A percentile compares a stretch with the other conserved stretches of the same genome.
phyloP scores from a whole-genome alignment of 208 protist genomes.

The Vickermania ingenoplastis region DNA sequence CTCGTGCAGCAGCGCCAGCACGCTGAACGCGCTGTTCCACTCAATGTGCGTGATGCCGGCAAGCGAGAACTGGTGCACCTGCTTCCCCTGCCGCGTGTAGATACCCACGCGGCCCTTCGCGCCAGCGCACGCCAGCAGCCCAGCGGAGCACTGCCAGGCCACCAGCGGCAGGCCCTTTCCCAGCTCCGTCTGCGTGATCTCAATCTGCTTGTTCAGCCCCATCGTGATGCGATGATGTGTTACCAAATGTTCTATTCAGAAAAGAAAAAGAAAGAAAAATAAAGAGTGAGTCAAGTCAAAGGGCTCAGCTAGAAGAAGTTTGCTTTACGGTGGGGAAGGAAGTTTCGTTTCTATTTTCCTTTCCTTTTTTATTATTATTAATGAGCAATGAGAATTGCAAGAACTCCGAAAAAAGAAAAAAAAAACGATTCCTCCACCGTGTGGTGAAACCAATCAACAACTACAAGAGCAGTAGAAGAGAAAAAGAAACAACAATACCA shows the following conservation, averaged over 20 bases:
- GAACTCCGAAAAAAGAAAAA: too few relatives aligned
- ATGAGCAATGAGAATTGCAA: too few relatives aligned
- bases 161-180: slow-evolving; percentile 61
- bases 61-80: slow-evolving; percentile 67
- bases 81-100: slow-evolving; percentile 62
- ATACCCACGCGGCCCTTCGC: slow-evolving; percentile 74
- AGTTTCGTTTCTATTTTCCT: too few relatives aligned
- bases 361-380: too few relatives aligned
- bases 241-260: too few relatives aligned
- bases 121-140: slow-evolving; percentile 66
- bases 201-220: slow-evolving; percentile 72
- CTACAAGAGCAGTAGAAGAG: too few relatives aligned
- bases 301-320: too few relatives aligned
- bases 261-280: background rate
- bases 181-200: slow-evolving; percentile 33
- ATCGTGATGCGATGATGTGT: too few relatives aligned
- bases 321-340: too few relatives aligned
- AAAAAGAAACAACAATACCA: too few relatives aligned
- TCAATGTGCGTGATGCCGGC: slow-evolving; percentile 56
- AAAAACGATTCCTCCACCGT: too few relatives aligned
- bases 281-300: background rate
- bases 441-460: too few relatives aligned
- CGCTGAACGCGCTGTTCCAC: slow-evolving; percentile 85
- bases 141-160: slow-evolving; percentile 60
- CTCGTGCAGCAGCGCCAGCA: slow-evolving; percentile 83